These are phyloP conservation scores for Pichia terricola DNA, from an alignment of 1,139 yeast genomes.

Conservation along the genomic window DNA sequence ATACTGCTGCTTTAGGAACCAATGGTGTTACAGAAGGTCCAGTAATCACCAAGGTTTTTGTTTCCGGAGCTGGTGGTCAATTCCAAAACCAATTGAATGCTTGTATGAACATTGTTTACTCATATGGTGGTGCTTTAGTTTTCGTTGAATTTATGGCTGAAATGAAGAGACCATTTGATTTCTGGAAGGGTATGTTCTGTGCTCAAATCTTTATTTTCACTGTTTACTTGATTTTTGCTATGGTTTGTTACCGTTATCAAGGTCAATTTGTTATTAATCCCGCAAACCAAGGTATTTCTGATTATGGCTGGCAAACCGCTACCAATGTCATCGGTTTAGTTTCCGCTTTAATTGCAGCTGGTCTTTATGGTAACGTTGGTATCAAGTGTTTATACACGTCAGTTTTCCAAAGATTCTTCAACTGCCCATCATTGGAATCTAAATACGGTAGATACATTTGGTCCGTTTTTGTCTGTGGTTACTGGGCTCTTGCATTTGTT, in stretches of 20 bases:
- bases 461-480: slow-evolving; percentile 28
- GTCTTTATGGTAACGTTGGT: slow-evolving; percentile 36
- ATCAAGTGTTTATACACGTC: slow-evolving; percentile 33
- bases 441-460: slow-evolving; percentile 28
- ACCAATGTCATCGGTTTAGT: slow-evolving; percentile 30
- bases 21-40: slow-evolving; percentile 18
- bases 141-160: slow-evolving; percentile 38
- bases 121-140: slow-evolving; percentile 40
- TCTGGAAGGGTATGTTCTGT: slow-evolving; percentile 35
- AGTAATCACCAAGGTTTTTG: slow-evolving; percentile 11
- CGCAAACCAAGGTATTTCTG: slow-evolving; percentile 34
- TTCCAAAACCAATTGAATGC: slow-evolving; percentile 27
- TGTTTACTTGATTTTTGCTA: slow-evolving; percentile 31
- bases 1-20: slow-evolving; percentile 24
- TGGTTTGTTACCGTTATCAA: slow-evolving; percentile 33
- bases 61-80: slow-evolving; percentile 10
- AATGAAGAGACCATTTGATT: slow-evolving; percentile 36
- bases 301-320: slow-evolving; percentile 32
- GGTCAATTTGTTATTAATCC: slow-evolving; percentile 35
- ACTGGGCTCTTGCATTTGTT: slow-evolving; percentile 36
- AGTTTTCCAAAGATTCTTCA: slow-evolving; percentile 27
- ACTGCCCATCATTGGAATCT: slow-evolving; percentile 28
- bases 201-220: slow-evolving; percentile 33
- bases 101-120: slow-evolving; percentile 36
- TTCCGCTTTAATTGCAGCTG: slow-evolving; percentile 35